These are phyloP conservation scores for Pichia californica DNA, from an alignment of 805 yeast species.

Conservation along the genomic window DNA sequence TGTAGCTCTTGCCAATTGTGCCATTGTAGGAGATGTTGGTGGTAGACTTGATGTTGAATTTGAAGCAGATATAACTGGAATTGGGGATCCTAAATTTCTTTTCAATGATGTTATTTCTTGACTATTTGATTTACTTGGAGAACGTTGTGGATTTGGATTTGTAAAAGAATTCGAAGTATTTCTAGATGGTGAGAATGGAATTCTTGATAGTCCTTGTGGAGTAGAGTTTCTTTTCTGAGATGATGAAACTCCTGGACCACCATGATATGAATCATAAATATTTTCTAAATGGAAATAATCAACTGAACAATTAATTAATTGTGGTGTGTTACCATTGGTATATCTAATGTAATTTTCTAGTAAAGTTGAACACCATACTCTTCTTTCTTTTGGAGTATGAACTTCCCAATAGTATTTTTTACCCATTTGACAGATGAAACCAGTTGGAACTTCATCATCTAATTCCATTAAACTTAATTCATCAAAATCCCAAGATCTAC, in stretches of 20 bases:
- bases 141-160: constrained; percentile 4
- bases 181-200: neutral
- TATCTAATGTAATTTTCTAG: constrained; percentile 49
- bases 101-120: constrained; percentile 2
- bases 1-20: neutral
- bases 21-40: neutral
- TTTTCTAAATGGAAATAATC: constrained; percentile 31
- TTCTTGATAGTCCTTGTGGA: neutral
- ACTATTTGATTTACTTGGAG: constrained; percentile 4
- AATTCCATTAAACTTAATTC: constrained; percentile 55
- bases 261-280: constrained; percentile 9
- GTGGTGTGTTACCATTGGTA: constrained; percentile 47
- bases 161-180: constrained; percentile 2
- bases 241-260: neutral
- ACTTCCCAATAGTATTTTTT: constrained; percentile 85
- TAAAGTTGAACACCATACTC: constrained; percentile 49
- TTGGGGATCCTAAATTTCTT: neutral
- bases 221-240: neutral
- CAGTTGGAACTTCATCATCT: constrained; percentile 46
- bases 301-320: constrained; percentile 40
- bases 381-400: constrained; percentile 47
- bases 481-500: constrained; percentile 84
- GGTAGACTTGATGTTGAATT: neutral
- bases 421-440: constrained; percentile 55
- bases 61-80: neutral